Base-by-base conservation (phyloP, 2,329 filamentous ascomycete species). In the Stemphylium beticola region DNA sequence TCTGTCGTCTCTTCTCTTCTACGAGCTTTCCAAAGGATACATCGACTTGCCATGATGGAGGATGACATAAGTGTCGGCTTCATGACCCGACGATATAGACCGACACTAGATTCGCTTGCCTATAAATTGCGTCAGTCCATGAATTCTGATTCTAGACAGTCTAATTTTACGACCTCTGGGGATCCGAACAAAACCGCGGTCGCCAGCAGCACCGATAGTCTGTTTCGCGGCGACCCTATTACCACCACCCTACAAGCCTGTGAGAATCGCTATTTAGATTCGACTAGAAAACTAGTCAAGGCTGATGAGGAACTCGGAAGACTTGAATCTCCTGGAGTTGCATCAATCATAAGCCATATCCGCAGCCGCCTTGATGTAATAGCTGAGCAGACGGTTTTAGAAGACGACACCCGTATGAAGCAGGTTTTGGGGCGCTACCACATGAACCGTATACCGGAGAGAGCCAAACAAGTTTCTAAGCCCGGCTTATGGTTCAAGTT, bases 311-410 rank as follows among this genome's bases (percentile, higher is more conserved):
- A 15, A 12, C 46, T 60, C n/a, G 34, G 39, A n/a, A 18, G n/a
- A 4, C 31, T 48, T 18, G 9, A 5, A 3, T 54, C 49, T 44
- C 46, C 46, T 18, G 14, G n/a, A 20, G 42, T 49, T 29, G 39
- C 34, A 11, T n/a, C 42, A 29, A 40, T 54, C 34, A 38, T 29
- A 12, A 31, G 17, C 14, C 33, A 33, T 36, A 10, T 51, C 9
- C 50, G 39, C 14, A 15, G 32, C 34, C 50, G 47, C 20, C 43
- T 54, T 5, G 12, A 31, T 9, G 42, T 36, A 14, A 46, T 60
- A 10, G 24, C 18, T 17, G 34, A 37, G 6, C 11, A 52, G 18
- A 46, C 47, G 17, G 11, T 36, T 15, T 15, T 45, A 9, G 45
- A 53, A 34, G 17, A 37, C 17, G 45, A 58, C 17, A 17, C 18